Evolutionary conservation across 2,329 filamentous ascomycete genomes (phyloP).

Genomic region (Pseudofabraea citricarpa): DNA sequence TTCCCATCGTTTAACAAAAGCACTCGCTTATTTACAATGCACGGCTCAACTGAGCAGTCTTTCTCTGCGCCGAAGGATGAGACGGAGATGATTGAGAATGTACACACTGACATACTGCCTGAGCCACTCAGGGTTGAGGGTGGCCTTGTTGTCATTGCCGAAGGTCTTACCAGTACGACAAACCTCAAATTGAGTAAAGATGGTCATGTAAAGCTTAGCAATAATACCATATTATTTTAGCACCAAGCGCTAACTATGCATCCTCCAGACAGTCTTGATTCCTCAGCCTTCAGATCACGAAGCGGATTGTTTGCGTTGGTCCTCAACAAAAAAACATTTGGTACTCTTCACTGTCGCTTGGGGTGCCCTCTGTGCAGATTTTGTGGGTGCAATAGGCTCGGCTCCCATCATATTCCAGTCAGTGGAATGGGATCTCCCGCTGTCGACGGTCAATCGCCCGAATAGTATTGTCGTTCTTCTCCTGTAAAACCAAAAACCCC

Average conservation of each 20-base stretch:
- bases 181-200: constrained; percentile 1
- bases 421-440: constrained; percentile 40
- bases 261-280: constrained; percentile 40
- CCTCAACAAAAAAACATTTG: constrained; percentile 39
- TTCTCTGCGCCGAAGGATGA: not conserved
- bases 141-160: not conserved
- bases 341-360: constrained; percentile 42
- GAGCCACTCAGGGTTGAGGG: not conserved
- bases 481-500: constrained; percentile 28
- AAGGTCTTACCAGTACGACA: not conserved
- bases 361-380: constrained; percentile 16
- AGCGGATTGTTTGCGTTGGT: constrained; percentile 51
- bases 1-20: not conserved
- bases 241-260: not conserved
- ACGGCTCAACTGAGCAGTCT: not conserved
- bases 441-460: constrained; percentile 44
- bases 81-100: not conserved
- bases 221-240: not conserved
- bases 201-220: constrained; percentile 1
- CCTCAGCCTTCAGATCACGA: constrained; percentile 48
- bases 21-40: not conserved
- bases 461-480: constrained; percentile 48
- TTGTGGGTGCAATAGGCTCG: constrained; percentile 14
- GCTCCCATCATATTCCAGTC: not conserved
- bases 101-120: not conserved